Conservation (phyloP, 371 early-diverging fungal species). For the Mortierella sp. region DNA sequence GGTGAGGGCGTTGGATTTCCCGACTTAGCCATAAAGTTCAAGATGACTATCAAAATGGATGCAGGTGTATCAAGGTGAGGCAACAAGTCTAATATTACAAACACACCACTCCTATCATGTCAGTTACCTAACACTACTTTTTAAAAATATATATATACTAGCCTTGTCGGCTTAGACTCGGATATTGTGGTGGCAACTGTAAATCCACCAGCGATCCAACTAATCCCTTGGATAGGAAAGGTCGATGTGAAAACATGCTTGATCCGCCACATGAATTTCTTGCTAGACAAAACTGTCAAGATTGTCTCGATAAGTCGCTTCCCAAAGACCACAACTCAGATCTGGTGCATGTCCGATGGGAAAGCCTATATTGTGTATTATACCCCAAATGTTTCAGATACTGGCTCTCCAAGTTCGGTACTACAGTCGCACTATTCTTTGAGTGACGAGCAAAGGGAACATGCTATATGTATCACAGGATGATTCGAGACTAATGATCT, state of each 20-base stretch:
- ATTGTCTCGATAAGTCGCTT: constrained; percentile 53
- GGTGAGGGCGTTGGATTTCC: constrained; percentile 54
- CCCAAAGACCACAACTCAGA: constrained; percentile 48
- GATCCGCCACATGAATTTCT: constrained; percentile 52
- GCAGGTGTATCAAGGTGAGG: constrained; percentile 51
- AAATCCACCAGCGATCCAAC: constrained; percentile 49
- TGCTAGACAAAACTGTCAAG: constrained; percentile 46
- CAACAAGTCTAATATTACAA: background rate
- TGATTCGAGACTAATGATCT: background rate
- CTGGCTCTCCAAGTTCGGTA: constrained; percentile 37
- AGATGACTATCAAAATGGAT: constrained; percentile 57
- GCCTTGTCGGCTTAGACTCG: constrained; percentile 42
- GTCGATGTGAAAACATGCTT: constrained; percentile 55
- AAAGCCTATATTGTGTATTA: constrained; percentile 55
- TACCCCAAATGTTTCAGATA: constrained; percentile 39
- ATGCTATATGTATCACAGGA: background rate
- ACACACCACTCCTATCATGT: background rate
- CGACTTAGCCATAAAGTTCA: constrained; percentile 52
- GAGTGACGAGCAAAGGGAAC: background rate
- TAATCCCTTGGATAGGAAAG: constrained; percentile 53
- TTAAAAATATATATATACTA: background rate
- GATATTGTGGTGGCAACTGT: constrained; percentile 52
- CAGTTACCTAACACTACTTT: background rate
- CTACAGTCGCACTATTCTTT: background rate
- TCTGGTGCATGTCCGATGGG: constrained; percentile 56